Evolutionary conservation across 805 yeast species (phyloP).

Genomic region (Saccharomycopsis fermentans): DNA sequence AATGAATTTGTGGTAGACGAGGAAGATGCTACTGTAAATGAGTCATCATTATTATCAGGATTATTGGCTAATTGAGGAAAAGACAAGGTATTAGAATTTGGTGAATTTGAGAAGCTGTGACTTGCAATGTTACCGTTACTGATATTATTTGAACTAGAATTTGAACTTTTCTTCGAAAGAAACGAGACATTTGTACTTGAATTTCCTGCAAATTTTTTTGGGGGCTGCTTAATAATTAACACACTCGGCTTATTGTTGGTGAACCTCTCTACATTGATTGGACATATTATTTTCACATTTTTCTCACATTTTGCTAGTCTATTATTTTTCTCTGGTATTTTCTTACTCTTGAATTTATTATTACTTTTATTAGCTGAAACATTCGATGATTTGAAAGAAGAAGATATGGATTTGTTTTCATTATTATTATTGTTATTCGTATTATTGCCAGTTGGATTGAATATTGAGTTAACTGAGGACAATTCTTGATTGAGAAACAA

Average conservation of each 20-base stretch:
- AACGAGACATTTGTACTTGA: conserved; percentile 1
- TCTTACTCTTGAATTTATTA: conserved; percentile 2
- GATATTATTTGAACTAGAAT: conserved; percentile 20
- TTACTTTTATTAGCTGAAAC: conserved; percentile 8
- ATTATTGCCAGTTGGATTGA: conserved; percentile 11
- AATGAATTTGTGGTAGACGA: neutral
- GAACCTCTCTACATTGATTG: conserved; percentile 59
- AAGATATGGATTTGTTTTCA: conserved; percentile 18
- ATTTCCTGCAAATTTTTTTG: conserved; percentile 29
- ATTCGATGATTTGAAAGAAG: conserved; percentile 1
- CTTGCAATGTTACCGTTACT: neutral
- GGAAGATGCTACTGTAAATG: neutral
- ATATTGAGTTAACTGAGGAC: neutral
- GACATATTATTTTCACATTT: conserved; percentile 51
- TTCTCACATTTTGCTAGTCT: conserved; percentile 42
- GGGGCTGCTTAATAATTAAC: conserved; percentile 50
- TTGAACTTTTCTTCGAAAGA: conserved; percentile 13
- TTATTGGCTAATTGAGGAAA: neutral
- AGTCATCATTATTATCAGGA: neutral
- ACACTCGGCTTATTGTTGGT: conserved; percentile 60
- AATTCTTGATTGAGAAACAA: conserved; percentile 20
- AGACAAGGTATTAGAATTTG: neutral
- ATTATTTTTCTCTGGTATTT: conserved; percentile 18
- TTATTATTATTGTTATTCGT: conserved; percentile 19
- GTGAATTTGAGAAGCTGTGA: neutral